Conservation (phyloP, 192 early-diverging fungal species). For the Podila epicladia region DNA sequence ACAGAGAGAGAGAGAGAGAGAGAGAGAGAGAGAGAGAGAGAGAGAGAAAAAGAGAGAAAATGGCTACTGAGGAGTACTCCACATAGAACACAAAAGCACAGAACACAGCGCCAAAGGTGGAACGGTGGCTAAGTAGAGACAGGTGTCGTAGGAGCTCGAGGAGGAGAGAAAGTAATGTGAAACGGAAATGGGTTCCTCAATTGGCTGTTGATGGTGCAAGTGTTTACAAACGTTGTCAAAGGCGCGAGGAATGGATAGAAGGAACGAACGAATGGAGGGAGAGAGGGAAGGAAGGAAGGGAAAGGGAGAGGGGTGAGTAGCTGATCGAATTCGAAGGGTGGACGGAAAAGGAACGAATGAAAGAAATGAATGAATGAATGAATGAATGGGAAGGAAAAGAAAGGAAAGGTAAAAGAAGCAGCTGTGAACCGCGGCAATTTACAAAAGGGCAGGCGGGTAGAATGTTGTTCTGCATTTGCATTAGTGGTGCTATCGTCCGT, state of each 20-base stretch:
- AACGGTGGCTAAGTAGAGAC: no score
- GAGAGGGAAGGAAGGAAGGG: not conserved
- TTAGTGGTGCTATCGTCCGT: no score
- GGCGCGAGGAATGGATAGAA: not conserved
- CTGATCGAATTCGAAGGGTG: not conserved
- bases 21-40: not conserved
- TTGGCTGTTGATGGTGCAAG: no score
- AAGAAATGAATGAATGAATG: not conserved
- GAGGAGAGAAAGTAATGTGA: slow-evolving; percentile 1
- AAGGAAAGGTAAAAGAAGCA: not conserved
- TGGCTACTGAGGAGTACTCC: not conserved
- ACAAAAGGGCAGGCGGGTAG: not conserved
- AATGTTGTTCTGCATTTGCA: no score
- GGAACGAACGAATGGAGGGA: not conserved
- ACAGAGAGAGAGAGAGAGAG: not conserved
- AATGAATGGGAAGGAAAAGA: not conserved
- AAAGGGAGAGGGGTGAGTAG: not conserved
- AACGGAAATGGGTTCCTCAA: not conserved
- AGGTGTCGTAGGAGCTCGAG: not conserved
- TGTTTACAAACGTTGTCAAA: not conserved
- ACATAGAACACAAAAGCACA: not conserved
- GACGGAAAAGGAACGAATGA: not conserved
- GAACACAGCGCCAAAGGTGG: no score
- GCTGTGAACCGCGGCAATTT: not conserved
- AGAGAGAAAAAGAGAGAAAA: not conserved